Evolutionary conservation across 2,329 filamentous ascomycete genomes (phyloP).

Genomic region (Trichophyton simii): DNA sequence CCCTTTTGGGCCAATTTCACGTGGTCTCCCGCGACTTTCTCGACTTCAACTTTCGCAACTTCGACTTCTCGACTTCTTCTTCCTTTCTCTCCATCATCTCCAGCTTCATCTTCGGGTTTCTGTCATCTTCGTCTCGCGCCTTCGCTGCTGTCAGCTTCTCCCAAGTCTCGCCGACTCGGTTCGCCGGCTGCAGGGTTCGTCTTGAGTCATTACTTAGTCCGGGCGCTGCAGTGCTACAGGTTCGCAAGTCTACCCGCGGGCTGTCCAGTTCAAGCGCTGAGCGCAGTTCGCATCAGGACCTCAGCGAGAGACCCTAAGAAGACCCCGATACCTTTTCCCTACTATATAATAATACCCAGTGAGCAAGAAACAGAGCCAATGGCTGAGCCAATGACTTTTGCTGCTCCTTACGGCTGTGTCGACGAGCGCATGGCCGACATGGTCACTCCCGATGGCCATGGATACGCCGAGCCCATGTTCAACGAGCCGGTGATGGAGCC

Average conservation of each 20-base stretch:
- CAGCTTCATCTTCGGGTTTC: background rate
- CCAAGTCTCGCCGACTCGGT: background rate
- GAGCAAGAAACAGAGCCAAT: background rate
- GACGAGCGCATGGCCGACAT: conserved; percentile 1
- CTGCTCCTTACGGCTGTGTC: background rate
- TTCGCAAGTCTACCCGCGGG: background rate
- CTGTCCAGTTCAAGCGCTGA: background rate
- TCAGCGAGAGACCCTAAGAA: background rate
- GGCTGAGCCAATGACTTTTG: background rate
- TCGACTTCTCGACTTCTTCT: background rate
- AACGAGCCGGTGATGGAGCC: conserved; percentile 7
- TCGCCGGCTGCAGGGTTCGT: background rate
- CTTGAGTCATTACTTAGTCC: background rate
- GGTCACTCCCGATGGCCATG: background rate
- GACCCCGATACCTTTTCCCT: background rate
- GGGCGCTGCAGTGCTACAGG: background rate
- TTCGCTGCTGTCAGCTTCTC: background rate
- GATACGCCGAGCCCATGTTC: conserved; percentile 6
- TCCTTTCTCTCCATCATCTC: background rate
- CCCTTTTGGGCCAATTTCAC: conserved; percentile 3
- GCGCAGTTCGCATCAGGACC: background rate
- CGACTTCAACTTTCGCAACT: conserved; percentile 2
- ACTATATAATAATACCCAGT: background rate
- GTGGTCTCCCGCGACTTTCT: background rate
- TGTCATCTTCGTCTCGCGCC: background rate